These are phyloP conservation scores for Cystofilobasidium ferigula DNA, from an alignment of 768 basidiomycete species.

Conservation along the genomic window DNA sequence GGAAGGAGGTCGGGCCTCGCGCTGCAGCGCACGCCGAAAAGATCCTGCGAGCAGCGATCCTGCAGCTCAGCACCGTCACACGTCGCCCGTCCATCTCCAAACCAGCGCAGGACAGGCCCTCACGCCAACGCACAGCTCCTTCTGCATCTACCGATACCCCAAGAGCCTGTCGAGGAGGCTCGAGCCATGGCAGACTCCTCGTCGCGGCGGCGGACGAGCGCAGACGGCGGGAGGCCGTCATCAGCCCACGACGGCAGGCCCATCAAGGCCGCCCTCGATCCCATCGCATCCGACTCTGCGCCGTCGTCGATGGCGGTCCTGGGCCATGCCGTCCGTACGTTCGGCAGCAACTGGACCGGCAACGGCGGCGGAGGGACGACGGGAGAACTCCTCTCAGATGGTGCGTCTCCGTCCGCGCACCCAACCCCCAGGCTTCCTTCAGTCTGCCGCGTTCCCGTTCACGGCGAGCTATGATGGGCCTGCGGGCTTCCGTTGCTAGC, in stretches of 20 bases:
- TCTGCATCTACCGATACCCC: not conserved
- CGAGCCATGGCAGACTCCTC: not conserved
- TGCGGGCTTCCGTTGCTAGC: not conserved
- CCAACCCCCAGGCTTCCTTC: too few relatives aligned
- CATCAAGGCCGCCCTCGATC: conserved; percentile 22
- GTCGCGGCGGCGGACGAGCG: not conserved
- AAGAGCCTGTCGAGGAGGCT: not conserved
- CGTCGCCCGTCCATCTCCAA: not conserved
- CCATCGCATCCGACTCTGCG: conserved; percentile 15
- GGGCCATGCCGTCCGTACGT: conserved; percentile 13
- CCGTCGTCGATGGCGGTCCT: conserved; percentile 20
- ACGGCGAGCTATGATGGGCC: too few relatives aligned
- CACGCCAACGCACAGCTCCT: not conserved
- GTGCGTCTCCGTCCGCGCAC: not conserved
- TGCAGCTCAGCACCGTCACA: not conserved
- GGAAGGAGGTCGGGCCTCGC: not conserved
- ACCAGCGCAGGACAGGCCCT: not conserved
- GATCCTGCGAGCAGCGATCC: not conserved
- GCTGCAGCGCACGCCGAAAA: not conserved
- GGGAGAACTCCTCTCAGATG: not conserved
- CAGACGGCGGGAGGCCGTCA: not conserved
- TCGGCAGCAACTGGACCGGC: conserved; percentile 14
- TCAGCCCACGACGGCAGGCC: not conserved
- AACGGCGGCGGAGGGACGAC: not conserved
- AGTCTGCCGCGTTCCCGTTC: too few relatives aligned